These are phyloP conservation scores for Epichloe baconii DNA, from an alignment of 2,329 filamentous ascomycete genomes.

Conservation along the genomic window DNA sequence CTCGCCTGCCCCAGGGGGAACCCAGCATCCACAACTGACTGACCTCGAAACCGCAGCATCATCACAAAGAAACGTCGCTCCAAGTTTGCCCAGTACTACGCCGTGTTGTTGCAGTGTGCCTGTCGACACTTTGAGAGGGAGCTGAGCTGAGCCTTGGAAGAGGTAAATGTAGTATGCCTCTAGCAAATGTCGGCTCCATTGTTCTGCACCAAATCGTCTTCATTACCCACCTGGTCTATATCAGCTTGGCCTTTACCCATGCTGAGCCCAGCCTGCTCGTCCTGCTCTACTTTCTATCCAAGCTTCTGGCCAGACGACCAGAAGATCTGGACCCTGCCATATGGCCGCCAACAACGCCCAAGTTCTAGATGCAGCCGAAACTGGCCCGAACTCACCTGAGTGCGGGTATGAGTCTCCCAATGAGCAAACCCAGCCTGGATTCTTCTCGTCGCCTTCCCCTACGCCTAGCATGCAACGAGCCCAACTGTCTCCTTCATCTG, in stretches of 20 bases:
- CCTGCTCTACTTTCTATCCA: constrained; percentile 34
- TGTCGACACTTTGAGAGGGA: not conserved
- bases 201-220: constrained; percentile 39
- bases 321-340: constrained; percentile 30
- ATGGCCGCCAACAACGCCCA: constrained; percentile 22
- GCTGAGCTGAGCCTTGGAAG: not conserved
- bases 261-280: constrained; percentile 34
- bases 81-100: not conserved
- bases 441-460: constrained; percentile 13
- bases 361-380: constrained; percentile 12
- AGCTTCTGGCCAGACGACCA: constrained; percentile 32
- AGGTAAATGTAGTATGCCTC: constrained; percentile 27
- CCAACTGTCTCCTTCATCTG: not conserved
- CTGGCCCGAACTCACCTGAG: constrained; percentile 1
- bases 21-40: not conserved
- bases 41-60: not conserved
- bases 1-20: not conserved
- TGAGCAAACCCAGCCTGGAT: constrained; percentile 19
- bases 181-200: constrained; percentile 38
- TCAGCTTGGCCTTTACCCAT: constrained; percentile 35
- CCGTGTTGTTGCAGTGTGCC: not conserved
- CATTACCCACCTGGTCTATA: constrained; percentile 39
- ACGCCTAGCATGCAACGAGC: not conserved
- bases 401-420: constrained; percentile 26
- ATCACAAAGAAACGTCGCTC: not conserved